A percentile compares a stretch with the other conserved stretches of the same genome.
These are phyloP conservation scores for Chytriomyces confervae DNA, from an alignment of 192 early-diverging fungal genomes.

Conservation along the genomic window DNA sequence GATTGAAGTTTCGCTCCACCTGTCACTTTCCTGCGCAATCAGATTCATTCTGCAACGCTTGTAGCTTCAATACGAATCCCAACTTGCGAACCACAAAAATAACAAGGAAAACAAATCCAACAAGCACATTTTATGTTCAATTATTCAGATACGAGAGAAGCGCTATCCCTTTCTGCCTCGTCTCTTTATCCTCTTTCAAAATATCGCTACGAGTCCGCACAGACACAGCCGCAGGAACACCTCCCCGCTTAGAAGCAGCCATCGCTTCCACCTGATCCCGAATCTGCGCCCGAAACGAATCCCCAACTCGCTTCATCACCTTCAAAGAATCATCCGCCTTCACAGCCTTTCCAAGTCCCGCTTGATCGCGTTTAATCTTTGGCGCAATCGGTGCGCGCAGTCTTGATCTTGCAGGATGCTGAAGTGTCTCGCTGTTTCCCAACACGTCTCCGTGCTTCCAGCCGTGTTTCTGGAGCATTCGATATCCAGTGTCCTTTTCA, in stretches of 20 bases:
- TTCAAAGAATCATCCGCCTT: not conserved
- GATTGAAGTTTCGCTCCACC: too few species aligned
- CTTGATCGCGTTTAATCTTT: not conserved
- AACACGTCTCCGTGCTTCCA: constrained; percentile 16
- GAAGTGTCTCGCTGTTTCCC: not conserved
- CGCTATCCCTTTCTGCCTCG: constrained; percentile 7
- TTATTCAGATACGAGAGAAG: constrained; percentile 4
- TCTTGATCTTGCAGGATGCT: too few species aligned
- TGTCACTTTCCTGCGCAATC: too few species aligned
- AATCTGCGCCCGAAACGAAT: constrained; percentile 7
- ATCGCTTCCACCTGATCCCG: not conserved
- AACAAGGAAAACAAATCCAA: too few species aligned
- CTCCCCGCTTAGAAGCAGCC: not conserved
- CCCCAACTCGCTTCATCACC: constrained; percentile 4
- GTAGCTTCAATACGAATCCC: too few species aligned
- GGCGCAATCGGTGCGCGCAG: too few species aligned
- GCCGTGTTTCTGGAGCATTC: constrained; percentile 22
- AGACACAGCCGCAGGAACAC: not conserved
- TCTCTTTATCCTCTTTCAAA: not conserved
- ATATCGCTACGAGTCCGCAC: not conserved
- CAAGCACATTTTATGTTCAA: not conserved
- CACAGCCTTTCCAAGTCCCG: not conserved
- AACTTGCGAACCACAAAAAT: too few species aligned
- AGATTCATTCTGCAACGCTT: too few species aligned
- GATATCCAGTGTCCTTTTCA: constrained; percentile 16